Evolutionary conservation across 768 basidiomycete genomes (phyloP).

Genomic region (Leccinum variicolor): DNA sequence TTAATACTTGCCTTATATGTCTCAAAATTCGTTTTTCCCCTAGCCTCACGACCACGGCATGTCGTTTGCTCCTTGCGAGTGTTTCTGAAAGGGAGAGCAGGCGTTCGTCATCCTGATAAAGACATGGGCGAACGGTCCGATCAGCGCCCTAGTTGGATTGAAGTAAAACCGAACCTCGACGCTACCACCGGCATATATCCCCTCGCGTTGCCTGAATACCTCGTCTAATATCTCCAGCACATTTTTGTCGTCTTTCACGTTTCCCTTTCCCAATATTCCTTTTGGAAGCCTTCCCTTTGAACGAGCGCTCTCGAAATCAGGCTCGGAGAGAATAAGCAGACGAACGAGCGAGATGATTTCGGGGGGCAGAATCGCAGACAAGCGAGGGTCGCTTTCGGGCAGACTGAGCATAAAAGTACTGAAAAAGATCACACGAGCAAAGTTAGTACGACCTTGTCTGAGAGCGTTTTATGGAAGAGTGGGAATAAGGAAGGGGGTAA

Average conservation of each 20-base stretch:
- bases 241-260: constrained; percentile 10
- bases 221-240: constrained; percentile 46
- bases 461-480: background rate
- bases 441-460: background rate
- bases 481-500: background rate
- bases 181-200: constrained; percentile 36
- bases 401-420: constrained; percentile 10
- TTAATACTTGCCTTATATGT: constrained; percentile 19
- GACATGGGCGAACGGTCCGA: background rate
- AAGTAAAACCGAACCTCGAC: constrained; percentile 39
- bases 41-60: constrained; percentile 70
- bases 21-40: constrained; percentile 75
- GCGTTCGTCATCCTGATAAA: constrained; percentile 46
- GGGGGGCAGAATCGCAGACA: constrained; percentile 51
- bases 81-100: constrained; percentile 28
- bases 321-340: constrained; percentile 52
- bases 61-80: constrained; percentile 45
- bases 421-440: background rate
- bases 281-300: constrained; percentile 74
- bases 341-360: constrained; percentile 65
- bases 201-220: constrained; percentile 46
- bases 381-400: constrained; percentile 44
- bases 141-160: background rate
- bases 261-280: constrained; percentile 38
- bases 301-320: constrained; percentile 58